These are phyloP conservation scores for Scytalidium sp. DNA, from an alignment of 2,329 filamentous ascomycete species.

Conservation along the genomic window DNA sequence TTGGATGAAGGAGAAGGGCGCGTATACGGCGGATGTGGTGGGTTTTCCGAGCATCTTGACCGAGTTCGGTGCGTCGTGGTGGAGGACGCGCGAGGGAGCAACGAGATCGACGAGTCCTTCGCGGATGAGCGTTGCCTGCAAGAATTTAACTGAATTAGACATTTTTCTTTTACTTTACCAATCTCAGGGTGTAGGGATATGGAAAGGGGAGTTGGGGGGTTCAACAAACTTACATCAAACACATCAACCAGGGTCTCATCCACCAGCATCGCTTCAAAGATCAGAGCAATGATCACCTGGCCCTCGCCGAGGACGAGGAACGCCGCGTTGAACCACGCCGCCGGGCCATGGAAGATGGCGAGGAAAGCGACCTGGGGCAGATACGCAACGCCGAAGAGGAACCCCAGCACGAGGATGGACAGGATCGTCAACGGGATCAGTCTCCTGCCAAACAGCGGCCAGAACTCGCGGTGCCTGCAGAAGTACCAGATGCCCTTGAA, in stretches of 20 bases:
- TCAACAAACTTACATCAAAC: conserved; percentile 62
- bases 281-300: conserved; percentile 26
- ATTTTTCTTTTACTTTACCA: too few species aligned
- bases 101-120: conserved; percentile 69
- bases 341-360: conserved; percentile 80
- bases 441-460: conserved; percentile 74
- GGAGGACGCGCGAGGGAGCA: conserved; percentile 61
- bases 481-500: conserved; percentile 82
- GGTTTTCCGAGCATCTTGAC: conserved; percentile 82
- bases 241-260: conserved; percentile 76
- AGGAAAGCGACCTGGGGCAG: conserved; percentile 87
- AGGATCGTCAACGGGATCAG: conserved; percentile 79
- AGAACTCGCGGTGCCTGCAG: conserved; percentile 71
- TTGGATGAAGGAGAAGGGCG: conserved; percentile 87
- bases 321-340: conserved; percentile 86
- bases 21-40: conserved; percentile 72
- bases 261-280: conserved; percentile 80
- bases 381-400: conserved; percentile 86
- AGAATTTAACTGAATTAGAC: not conserved
- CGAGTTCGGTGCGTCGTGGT: conserved; percentile 65
- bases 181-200: not conserved
- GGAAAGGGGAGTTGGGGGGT: not conserved
- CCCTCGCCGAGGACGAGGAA: conserved; percentile 83
- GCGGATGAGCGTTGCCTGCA: conserved; percentile 66
- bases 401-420: conserved; percentile 76